phyloP scores from a whole-genome alignment of 345 rosid species.

The Eucalyptus cladocalyx region DNA sequence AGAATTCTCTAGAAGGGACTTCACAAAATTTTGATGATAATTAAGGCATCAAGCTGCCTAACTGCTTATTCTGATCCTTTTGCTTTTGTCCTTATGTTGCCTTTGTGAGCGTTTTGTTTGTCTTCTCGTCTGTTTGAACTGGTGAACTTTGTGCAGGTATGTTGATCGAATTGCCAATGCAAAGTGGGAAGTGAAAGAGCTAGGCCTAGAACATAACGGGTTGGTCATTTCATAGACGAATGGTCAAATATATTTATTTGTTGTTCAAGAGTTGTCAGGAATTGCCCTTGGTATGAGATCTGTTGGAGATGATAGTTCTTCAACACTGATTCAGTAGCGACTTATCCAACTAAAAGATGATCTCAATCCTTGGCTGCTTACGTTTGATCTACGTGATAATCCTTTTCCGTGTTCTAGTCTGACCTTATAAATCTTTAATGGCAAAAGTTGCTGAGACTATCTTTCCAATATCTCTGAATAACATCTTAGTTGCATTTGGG shows the following conservation, averaged over 20 bases:
- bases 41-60: background rate
- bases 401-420: background rate
- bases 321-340: background rate
- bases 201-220: slow-evolving; percentile 99
- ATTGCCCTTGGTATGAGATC: background rate
- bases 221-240: slow-evolving; percentile 21
- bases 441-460: background rate
- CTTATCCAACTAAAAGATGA: background rate
- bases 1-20: background rate
- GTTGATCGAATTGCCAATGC: slow-evolving; percentile 86
- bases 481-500: background rate
- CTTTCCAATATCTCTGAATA: background rate
- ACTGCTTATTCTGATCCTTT: background rate
- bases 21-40: background rate
- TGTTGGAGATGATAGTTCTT: background rate
- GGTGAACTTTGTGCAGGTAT: slow-evolving; percentile 41
- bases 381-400: background rate
- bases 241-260: background rate
- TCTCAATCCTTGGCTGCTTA: background rate
- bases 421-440: background rate
- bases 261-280: background rate
- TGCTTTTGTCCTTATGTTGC: background rate
- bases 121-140: background rate
- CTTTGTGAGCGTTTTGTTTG: background rate
- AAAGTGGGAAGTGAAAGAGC: slow-evolving; percentile 97